Conservation (phyloP, 225 moss, liverwort and hornwort species). For the Sphagnum contortum region DNA sequence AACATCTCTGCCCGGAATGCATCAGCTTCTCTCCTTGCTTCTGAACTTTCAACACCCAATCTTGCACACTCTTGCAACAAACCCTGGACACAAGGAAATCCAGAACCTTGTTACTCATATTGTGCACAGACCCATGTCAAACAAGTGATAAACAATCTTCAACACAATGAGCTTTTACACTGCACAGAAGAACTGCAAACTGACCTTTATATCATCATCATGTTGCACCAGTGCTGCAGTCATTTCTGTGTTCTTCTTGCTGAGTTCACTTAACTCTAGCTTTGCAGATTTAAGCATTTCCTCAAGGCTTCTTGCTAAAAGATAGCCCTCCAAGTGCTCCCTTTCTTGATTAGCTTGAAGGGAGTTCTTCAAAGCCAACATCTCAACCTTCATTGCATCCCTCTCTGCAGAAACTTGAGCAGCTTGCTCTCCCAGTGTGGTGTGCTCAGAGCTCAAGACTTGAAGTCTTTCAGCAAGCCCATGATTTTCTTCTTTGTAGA, state of each 20-base stretch:
- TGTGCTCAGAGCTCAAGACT: slow-evolving; percentile 9
- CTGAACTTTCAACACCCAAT: slow-evolving; percentile 29
- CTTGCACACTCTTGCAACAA: slow-evolving; percentile 33
- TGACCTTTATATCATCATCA: too few species aligned
- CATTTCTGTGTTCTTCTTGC: background rate
- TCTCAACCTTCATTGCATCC: slow-evolving; percentile 25
- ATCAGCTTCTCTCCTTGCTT: slow-evolving; percentile 25
- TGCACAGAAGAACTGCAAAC: too few species aligned
- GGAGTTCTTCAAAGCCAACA: slow-evolving; percentile 8
- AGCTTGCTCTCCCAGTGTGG: slow-evolving; percentile 8
- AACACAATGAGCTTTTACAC: too few species aligned
- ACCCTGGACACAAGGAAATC: slow-evolving; percentile 6
- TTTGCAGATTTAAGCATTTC: slow-evolving; percentile 32
- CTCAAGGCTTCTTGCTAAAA: slow-evolving; percentile 20
- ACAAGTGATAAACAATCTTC: too few species aligned
- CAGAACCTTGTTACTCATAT: too few species aligned
- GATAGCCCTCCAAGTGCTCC: slow-evolving; percentile 6
- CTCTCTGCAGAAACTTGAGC: slow-evolving; percentile 9
- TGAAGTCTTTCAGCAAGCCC: slow-evolving; percentile 21
- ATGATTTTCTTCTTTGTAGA: slow-evolving; percentile 26
- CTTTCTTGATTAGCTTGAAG: background rate
- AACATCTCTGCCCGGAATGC: slow-evolving; percentile 17
- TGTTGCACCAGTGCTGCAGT: too few species aligned
- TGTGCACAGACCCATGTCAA: too few species aligned
- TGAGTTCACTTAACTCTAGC: slow-evolving; percentile 33